Evolutionary conservation across 345 rosid genomes (phyloP).

Genomic region (Gossypium stocksii): DNA sequence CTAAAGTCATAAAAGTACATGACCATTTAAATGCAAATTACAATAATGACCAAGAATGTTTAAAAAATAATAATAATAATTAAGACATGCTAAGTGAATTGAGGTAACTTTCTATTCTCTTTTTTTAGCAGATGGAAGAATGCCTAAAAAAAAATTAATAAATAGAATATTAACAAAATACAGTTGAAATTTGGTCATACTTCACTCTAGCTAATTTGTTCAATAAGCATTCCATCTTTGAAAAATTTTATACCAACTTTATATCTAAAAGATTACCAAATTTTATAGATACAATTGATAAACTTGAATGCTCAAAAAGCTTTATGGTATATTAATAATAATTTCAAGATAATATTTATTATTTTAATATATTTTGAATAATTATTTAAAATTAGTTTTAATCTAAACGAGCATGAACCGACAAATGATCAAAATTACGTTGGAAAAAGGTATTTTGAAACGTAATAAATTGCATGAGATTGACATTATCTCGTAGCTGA

Average conservation of each 20-base stretch:
- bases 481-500: constrained; percentile 5
- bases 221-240: background rate
- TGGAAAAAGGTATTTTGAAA: background rate
- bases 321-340: background rate
- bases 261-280: background rate
- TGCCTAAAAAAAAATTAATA: background rate
- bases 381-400: background rate
- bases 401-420: background rate
- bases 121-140: background rate
- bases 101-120: too few species aligned
- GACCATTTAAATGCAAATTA: too few species aligned
- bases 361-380: too few species aligned
- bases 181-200: background rate
- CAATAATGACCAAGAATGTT: too few species aligned
- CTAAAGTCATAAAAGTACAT: too few species aligned
- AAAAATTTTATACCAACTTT: background rate
- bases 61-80: too few species aligned
- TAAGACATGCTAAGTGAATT: too few species aligned
- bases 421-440: background rate
- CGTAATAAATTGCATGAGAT: constrained; percentile 11
- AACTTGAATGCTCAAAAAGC: background rate
- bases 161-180: background rate
- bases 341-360: too few species aligned
- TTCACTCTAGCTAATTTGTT: background rate
- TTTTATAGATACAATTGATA: background rate